Conservation (phyloP, 345 rosid species). For the Eucalyptus marginata region DNA sequence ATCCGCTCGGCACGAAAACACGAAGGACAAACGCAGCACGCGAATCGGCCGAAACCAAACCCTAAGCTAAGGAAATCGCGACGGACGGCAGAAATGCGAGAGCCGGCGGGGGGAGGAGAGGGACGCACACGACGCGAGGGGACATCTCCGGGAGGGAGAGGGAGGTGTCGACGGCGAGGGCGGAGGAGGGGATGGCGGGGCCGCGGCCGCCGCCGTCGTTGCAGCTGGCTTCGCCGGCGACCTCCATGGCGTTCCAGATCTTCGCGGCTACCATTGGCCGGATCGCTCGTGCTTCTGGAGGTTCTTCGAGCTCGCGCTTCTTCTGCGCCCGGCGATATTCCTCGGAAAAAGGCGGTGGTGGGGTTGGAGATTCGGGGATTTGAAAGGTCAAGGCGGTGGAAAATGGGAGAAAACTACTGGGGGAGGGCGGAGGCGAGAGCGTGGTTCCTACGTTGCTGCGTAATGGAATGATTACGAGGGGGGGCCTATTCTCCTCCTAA, state of each 20-base stretch:
- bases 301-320: not conserved
- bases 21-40: not conserved
- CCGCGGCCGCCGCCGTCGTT: not conserved
- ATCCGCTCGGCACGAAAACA: not conserved
- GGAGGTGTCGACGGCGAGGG: not conserved
- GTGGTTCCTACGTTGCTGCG: not conserved
- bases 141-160: not conserved
- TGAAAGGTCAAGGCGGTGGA: not conserved
- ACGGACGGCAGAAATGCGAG: not conserved
- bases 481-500: not conserved
- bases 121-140: not conserved
- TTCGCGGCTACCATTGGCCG: not conserved
- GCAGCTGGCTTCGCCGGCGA: not conserved
- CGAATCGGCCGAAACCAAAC: not conserved
- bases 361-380: not conserved
- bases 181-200: not conserved
- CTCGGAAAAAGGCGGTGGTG: not conserved
- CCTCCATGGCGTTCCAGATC: not conserved
- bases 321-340: not conserved
- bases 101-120: not conserved
- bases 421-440: not conserved
- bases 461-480: accelerated
- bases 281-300: not conserved
- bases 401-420: not conserved
- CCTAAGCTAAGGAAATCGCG: not conserved